A percentile compares a stretch with the other conserved stretches of the same genome.
Conservation (phyloP, 257 asterid genomes). For the Vinca minor region DNA sequence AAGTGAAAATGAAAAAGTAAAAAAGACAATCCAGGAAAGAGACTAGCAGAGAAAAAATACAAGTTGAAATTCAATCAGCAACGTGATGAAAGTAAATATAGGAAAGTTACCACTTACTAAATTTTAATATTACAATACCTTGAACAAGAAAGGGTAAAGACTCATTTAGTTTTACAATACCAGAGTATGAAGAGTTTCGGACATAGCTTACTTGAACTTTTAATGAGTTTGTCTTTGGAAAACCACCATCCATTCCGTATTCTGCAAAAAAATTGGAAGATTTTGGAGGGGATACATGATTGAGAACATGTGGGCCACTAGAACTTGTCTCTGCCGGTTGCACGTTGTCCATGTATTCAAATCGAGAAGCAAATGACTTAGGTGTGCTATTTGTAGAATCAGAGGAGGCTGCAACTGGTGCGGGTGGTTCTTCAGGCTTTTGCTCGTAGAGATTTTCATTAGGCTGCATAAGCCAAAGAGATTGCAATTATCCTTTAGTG, state of each 20-base stretch:
- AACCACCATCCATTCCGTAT: slow-evolving; percentile 83
- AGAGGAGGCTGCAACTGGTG: slow-evolving; percentile 49
- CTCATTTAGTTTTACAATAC: no score
- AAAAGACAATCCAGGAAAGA: neutral
- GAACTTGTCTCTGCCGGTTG: slow-evolving; percentile 61
- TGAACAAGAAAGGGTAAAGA: neutral
- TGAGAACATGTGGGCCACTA: slow-evolving; percentile 51
- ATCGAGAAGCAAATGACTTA: slow-evolving; percentile 58
- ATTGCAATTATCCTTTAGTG: slow-evolving; percentile 2
- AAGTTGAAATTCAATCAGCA: neutral
- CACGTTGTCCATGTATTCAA: slow-evolving; percentile 66
- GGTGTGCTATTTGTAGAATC: slow-evolving; percentile 44
- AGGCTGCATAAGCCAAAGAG: slow-evolving; percentile 43
- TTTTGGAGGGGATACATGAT: slow-evolving; percentile 81
- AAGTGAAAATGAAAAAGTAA: neutral
- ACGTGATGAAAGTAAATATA: neutral
- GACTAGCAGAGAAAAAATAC: neutral
- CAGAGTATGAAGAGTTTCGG: neutral
- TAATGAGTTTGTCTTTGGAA: slow-evolving; percentile 65
- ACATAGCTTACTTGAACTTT: slow-evolving; percentile 58
- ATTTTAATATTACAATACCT: neutral
- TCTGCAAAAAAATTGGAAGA: slow-evolving; percentile 58
- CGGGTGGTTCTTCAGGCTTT: slow-evolving; percentile 77
- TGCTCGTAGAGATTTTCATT: slow-evolving; percentile 92
- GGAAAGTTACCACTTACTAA: neutral